Base-by-base conservation (phyloP, 2,329 filamentous ascomycete genomes). In the Nemania serpens region DNA sequence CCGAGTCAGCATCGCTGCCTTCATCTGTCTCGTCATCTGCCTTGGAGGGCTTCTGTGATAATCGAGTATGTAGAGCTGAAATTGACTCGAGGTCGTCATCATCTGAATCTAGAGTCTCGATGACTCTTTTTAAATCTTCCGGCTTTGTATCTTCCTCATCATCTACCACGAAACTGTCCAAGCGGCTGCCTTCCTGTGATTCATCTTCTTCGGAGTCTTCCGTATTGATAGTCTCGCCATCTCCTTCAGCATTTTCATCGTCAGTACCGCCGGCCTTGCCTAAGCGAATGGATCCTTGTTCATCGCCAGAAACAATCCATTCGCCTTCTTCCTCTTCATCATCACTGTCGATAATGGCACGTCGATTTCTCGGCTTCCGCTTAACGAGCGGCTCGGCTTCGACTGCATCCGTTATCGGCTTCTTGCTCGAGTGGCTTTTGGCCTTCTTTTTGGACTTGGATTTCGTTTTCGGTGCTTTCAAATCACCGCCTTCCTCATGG, bases 231-330 rank as follows among this genome's bases (percentile, higher is more conserved):
- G 86, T 91, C 58, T 96, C 91, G 20, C 92, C 93, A 3, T 89
- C 91, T 1, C 92, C 92, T 72, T 96, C 93, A 2, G 90, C 91
- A 71, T 97, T 86, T 74, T 96, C 92, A 64, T 96, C 91, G 54
- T 92, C 90, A n/a, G 86, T 85, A 3, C 91, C 91, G n/a, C 91
- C 92, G 46, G 91, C 90, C 72, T 88, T 90, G 49, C 90, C 91
- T 15, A 93, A 80, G n/a, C 80, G 79, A 3, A 88, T 71, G 1
- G 81, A 72, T 0, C 82, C 81, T 46, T 84, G 87, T 70, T 95
- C 81, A 10, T 84, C 81, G 59, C 90, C 87, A 0, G 87, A 83
- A 3, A 93, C 90, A 43, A 96, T 80, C 93, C 93, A 96, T 68
- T 91, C 89, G 12, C 86, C 91, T 59, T 91, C 87, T 5, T 83